A percentile compares a stretch with the other conserved stretches of the same genome.
These are phyloP conservation scores for Kentomonas sorsogonicus DNA, from an alignment of 208 protist genomes.

Conservation along the genomic window DNA sequence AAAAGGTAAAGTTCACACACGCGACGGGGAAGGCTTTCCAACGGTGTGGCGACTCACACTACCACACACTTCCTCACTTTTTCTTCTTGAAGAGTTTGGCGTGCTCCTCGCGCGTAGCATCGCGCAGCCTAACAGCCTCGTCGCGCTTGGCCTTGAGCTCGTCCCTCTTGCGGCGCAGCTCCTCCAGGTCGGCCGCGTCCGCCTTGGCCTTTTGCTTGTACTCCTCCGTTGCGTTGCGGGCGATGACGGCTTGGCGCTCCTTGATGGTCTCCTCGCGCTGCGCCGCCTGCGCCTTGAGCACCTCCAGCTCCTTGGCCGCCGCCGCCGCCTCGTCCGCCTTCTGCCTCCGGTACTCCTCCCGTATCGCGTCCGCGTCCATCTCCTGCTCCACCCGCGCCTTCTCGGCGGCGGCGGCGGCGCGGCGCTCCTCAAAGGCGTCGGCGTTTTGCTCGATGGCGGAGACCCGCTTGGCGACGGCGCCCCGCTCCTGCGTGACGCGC, in stretches of 20 bases:
- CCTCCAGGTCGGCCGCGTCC: slow-evolving; percentile 27
- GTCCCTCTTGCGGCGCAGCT: slow-evolving; percentile 30
- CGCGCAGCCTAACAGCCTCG: slow-evolving; percentile 7
- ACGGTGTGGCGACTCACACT: too few species aligned
- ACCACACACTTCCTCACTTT: too few species aligned
- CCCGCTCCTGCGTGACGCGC: slow-evolving; percentile 14
- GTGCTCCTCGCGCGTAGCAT: slow-evolving; percentile 28
- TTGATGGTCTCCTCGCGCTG: slow-evolving; percentile 17
- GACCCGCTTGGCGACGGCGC: slow-evolving; percentile 19
- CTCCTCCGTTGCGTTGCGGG: slow-evolving; percentile 22
- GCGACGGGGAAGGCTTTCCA: neutral
- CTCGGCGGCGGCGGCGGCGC: slow-evolving; percentile 25
- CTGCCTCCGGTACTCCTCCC: slow-evolving; percentile 17
- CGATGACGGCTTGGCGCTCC: slow-evolving; percentile 38
- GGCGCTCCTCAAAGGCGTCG: slow-evolving; percentile 16
- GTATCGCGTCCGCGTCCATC: slow-evolving; percentile 28
- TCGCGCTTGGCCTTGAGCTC: slow-evolving; percentile 21
- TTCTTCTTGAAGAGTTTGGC: slow-evolving; percentile 37
- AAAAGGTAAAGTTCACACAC: slow-evolving; percentile 1
- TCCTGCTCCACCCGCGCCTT: slow-evolving; percentile 20
- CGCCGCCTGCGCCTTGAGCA: slow-evolving; percentile 14
- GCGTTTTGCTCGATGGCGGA: slow-evolving; percentile 15
- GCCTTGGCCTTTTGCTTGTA: slow-evolving; percentile 20
- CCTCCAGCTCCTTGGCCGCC: slow-evolving; percentile 14
- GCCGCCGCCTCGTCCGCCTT: slow-evolving; percentile 13